phyloP scores from a whole-genome alignment of 78 protist genomes.

The Dictyostelium brefeldianum region DNA sequence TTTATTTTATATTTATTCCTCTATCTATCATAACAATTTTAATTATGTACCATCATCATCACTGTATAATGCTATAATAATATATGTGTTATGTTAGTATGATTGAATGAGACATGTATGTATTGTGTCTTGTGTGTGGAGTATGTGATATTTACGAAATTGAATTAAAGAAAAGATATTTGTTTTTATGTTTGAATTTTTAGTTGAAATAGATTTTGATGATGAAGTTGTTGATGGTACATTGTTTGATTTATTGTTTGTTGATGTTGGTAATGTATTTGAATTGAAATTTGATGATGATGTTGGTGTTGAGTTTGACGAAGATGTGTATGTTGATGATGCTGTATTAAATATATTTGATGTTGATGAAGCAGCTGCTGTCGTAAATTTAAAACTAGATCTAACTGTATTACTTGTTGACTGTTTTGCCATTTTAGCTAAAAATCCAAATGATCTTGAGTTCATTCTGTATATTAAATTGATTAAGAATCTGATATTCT shows the following conservation, averaged over 20 bases:
- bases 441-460: slow-evolving; percentile 6
- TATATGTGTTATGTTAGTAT: not conserved
- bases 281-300: not conserved
- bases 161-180: slow-evolving; percentile 8
- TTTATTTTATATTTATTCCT: not conserved
- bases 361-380: not conserved
- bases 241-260: not conserved
- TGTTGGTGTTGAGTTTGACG: not conserved
- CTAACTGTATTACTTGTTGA: slow-evolving; percentile 10
- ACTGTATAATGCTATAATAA: not conserved
- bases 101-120: no score
- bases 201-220: not conserved
- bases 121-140: no score
- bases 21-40: not conserved
- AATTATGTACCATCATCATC: slow-evolving; percentile 80
- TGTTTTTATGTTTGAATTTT: slow-evolving; percentile 1
- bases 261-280: not conserved
- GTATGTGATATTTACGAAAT: not conserved
- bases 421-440: not conserved
- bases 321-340: not conserved
- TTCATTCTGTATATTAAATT: not conserved
- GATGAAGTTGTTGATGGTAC: slow-evolving; percentile 4
- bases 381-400: not conserved
- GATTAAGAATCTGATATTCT: no score
- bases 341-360: slow-evolving; percentile 6